Conservation (phyloP, 768 basidiomycete genomes). For the Lentinus tigrinus region DNA sequence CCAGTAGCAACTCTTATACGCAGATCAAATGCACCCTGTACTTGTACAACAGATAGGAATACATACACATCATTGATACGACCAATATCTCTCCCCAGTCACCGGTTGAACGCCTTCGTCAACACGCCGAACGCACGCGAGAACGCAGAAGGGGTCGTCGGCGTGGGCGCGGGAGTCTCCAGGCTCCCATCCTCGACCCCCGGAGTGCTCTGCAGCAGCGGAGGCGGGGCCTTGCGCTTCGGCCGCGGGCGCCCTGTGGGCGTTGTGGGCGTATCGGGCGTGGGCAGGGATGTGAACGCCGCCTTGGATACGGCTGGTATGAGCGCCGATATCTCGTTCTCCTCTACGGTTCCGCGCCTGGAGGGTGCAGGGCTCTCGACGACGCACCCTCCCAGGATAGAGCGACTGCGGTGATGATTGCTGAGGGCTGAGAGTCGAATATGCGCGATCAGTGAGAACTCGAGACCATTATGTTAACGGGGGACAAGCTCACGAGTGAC, state of each 20-base stretch:
- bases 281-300: neutral
- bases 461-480: neutral
- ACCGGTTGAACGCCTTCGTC: neutral
- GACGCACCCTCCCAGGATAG: neutral
- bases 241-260: neutral
- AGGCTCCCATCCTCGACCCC: neutral
- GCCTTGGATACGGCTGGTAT: neutral
- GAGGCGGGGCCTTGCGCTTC: neutral
- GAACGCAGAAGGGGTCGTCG: neutral
- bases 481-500: neutral
- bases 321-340: neutral
- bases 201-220: neutral
- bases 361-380: conserved; percentile 2
- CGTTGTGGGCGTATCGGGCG: neutral
- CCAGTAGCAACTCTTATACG: too few relatives aligned
- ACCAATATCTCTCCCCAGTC: too few relatives aligned
- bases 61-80: too few relatives aligned
- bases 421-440: neutral
- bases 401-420: neutral
- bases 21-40: too few relatives aligned
- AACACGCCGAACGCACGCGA: conserved; percentile 1
- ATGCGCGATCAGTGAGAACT: neutral
- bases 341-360: neutral
- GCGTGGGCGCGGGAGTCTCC: neutral
- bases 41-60: too few relatives aligned